phyloP scores from a whole-genome alignment of 2,329 filamentous ascomycete genomes.

The Ophiostoma populinum region DNA sequence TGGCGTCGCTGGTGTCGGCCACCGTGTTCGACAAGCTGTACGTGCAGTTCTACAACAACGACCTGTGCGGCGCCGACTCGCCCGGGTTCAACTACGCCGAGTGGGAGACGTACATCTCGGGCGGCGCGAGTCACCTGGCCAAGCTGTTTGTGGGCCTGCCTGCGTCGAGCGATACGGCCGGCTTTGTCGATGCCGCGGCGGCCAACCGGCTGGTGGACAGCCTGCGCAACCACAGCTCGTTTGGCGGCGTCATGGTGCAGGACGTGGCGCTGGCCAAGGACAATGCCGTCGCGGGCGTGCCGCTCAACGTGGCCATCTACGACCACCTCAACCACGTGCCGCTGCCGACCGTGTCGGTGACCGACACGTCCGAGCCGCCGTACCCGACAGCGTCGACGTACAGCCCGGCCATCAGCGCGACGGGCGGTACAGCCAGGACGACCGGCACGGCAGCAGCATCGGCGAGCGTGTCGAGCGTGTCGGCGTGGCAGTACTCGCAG shows the following conservation, averaged over 20 bases:
- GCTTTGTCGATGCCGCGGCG: neutral
- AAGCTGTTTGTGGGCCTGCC: constrained; percentile 3
- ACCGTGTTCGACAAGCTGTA: constrained; percentile 3
- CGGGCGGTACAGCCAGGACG: too few relatives aligned
- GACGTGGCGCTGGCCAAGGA: constrained; percentile 1
- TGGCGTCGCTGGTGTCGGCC: neutral
- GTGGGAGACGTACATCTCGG: neutral
- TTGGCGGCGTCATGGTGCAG: constrained; percentile 3
- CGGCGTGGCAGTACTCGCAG: too few relatives aligned
- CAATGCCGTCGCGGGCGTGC: neutral
- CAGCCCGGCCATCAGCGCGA: too few relatives aligned
- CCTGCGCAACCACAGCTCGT: neutral
- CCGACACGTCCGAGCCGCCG: neutral
- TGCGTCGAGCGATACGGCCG: neutral
- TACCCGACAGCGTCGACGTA: neutral
- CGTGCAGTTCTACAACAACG: constrained; percentile 4
- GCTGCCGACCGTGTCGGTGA: neutral
- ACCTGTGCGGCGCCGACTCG: constrained; percentile 1
- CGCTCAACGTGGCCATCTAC: constrained; percentile 1
- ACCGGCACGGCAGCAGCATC: too few relatives aligned
- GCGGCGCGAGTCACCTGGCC: neutral
- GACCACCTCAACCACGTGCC: neutral
- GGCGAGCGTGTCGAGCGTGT: too few relatives aligned
- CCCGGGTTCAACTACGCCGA: constrained; percentile 2
- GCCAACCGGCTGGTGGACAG: constrained; percentile 1